Evolutionary conservation across 2,329 filamentous ascomycete species (phyloP).

Genomic region (Myotisia sp.): DNA sequence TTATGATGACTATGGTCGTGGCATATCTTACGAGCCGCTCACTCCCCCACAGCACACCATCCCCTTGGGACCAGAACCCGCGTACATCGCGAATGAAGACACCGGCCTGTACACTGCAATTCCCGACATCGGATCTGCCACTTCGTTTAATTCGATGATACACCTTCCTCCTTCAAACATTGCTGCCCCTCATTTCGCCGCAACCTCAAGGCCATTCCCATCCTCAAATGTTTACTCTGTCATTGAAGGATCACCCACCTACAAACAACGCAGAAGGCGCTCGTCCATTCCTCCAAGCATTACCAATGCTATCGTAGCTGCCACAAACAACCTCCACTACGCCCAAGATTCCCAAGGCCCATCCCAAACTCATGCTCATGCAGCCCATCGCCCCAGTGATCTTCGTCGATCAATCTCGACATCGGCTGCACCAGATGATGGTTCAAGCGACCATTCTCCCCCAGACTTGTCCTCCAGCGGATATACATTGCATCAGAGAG

Average conservation of each 20-base stretch:
- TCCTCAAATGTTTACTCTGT: conserved; percentile 80
- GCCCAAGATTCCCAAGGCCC: conserved; percentile 25
- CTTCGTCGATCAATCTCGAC: conserved; percentile 84
- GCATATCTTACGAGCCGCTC: conserved; percentile 89
- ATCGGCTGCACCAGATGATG: conserved; percentile 66
- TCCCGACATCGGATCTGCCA: conserved; percentile 62
- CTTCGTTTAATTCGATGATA: conserved; percentile 74
- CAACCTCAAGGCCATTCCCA: conserved; percentile 52
- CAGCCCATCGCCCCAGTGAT: conserved; percentile 70
- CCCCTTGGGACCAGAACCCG: conserved; percentile 69
- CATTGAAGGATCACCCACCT: conserved; percentile 94
- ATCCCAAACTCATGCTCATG: conserved; percentile 34
- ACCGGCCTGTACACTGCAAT: conserved; percentile 92
- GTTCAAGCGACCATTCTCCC: conserved; percentile 64
- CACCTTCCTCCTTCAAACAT: conserved; percentile 78
- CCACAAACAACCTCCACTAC: conserved; percentile 29
- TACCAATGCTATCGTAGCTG: conserved; percentile 51
- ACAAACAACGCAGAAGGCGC: conserved; percentile 89
- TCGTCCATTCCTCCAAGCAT: conserved; percentile 81
- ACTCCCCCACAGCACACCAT: conserved; percentile 87
- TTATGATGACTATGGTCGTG: conserved; percentile 94
- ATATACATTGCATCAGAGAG: conserved; percentile 50
- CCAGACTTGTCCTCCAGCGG: conserved; percentile 24
- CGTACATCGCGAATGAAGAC: conserved; percentile 96
- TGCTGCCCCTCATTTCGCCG: conserved; percentile 62